Base-by-base conservation (phyloP, 2,329 filamentous ascomycete genomes). In the Graphilbum sp. region DNA sequence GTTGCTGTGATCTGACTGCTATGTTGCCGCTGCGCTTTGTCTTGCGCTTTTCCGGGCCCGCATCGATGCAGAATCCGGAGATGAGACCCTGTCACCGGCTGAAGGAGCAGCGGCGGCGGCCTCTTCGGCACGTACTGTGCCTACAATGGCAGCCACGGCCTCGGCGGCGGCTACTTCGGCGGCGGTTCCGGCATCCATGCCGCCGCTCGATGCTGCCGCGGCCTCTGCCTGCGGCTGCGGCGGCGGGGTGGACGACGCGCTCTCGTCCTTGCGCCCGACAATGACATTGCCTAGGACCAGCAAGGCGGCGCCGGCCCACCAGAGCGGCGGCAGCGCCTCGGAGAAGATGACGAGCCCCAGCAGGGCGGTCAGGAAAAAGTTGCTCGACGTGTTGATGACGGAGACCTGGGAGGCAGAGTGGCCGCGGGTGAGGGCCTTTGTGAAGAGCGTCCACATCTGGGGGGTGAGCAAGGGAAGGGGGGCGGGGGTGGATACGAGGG, bases 381-480 rank as follows among this genome's bases (percentile, higher is more conserved):
- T 88, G 40, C 79, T 68, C 13, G 79, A 83, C 3, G 82, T 87
- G 56, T 88, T 88, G 55, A 88, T 74, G 53, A 88, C 79, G 47
- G 74, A 79, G 35, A 87, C 82, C 51, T 84, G 79, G 0, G 82
- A 83, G 9, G 82, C 85, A 2, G 79, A 85, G 41, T 71, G 69
- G 13, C 80, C 79, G 16, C 71, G 67, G 0, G 80, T 74, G n/a
- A 88, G 69, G 37, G 82, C 82, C 36, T 73, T 70, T 7, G 82
- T 88, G 60, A 87, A 88, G 35, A 88, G 68, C 0, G 78, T 75
- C 82, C 82, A 88, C 82, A 88, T 88, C 57, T 72, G 18, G 17
- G 32, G 32, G 42, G 36, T 21, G 40, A 30, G n/a, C 38, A 16
- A 30, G 15, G 32, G 19, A 19, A 25, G 31, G 25, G 10, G 33